Evolutionary conservation across 148 eudicot species (phyloP).

Genomic region (Arbutus unedo): DNA sequence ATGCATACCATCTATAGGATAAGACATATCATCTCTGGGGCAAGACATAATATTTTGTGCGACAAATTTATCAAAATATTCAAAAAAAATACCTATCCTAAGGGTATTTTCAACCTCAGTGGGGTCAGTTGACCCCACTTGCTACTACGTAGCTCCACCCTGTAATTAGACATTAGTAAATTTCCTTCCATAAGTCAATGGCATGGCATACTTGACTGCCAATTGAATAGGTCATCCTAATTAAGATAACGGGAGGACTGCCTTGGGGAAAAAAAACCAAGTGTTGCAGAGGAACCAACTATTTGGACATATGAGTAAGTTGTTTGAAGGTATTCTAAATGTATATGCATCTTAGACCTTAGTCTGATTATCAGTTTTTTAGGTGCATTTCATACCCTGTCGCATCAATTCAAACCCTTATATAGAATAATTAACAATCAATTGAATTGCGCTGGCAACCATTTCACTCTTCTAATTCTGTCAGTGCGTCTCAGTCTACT

Average conservation of each 20-base stretch:
- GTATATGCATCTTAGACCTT: background rate
- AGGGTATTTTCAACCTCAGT: no score
- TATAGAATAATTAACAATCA: background rate
- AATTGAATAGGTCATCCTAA: background rate
- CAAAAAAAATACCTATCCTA: no score
- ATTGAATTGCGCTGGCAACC: background rate
- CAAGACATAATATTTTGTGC: no score
- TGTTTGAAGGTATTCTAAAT: background rate
- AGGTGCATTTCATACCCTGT: background rate
- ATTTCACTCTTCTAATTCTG: background rate
- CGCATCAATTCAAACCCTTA: background rate
- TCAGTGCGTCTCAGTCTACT: background rate
- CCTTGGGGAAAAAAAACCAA: background rate
- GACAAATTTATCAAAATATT: no score
- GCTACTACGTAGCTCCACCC: no score
- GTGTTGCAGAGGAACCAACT: background rate
- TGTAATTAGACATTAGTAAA: background rate
- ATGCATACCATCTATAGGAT: no score
- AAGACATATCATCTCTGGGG: no score
- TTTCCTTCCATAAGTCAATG: background rate
- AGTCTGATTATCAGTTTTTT: background rate
- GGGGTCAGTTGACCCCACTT: no score
- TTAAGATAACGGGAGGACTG: background rate
- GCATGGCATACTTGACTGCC: background rate
- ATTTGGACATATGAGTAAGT: background rate